A percentile compares a stretch with the other conserved stretches of the same genome.
Conservation (phyloP, 208 protist species). For the Perkinsela sp. region DNA sequence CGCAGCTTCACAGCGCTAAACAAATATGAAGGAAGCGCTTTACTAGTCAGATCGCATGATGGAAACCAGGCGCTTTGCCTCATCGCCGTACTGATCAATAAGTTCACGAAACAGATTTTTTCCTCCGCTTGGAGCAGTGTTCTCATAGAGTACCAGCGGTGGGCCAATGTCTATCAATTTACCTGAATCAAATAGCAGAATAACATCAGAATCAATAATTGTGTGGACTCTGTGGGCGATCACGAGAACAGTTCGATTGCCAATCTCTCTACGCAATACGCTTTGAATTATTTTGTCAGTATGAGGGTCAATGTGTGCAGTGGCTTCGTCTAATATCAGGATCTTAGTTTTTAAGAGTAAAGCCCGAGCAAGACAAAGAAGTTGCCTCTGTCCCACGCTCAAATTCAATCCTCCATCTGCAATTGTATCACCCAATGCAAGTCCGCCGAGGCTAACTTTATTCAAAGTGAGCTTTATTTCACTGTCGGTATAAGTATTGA, state of each 20-base stretch:
- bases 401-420: conserved; percentile 59
- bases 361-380: conserved; percentile 78
- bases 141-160: conserved; percentile 12
- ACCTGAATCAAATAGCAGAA: conserved; percentile 31
- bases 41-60: no score
- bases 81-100: neutral
- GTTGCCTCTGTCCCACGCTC: conserved; percentile 72
- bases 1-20: no score
- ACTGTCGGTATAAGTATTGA: conserved; percentile 15
- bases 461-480: conserved; percentile 21
- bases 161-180: conserved; percentile 20
- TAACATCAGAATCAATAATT: conserved; percentile 50
- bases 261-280: conserved; percentile 44
- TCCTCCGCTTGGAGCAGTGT: neutral
- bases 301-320: conserved; percentile 33
- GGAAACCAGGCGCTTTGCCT: neutral
- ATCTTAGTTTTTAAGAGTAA: conserved; percentile 56
- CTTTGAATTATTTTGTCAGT: conserved; percentile 42
- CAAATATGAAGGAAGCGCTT: no score
- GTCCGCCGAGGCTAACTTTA: conserved; percentile 11
- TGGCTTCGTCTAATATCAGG: conserved; percentile 85
- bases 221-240: conserved; percentile 79
- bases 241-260: conserved; percentile 63
- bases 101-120: neutral
- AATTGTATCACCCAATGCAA: conserved; percentile 12